phyloP scores from a whole-genome alignment of 2,329 filamentous ascomycete genomes.

The Scedosporium boydii region DNA sequence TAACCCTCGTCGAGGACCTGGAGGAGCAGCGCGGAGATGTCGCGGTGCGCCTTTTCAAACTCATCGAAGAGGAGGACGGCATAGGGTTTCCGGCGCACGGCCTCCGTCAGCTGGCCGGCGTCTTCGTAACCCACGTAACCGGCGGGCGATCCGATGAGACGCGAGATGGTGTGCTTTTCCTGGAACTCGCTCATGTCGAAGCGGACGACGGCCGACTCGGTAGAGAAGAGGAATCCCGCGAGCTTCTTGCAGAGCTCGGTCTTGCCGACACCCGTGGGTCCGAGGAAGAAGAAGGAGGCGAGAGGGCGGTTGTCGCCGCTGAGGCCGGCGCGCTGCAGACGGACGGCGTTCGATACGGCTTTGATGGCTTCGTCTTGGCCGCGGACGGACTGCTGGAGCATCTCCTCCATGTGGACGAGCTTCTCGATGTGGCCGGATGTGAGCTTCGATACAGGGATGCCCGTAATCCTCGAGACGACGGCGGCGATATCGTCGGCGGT shows the following conservation, averaged over 20 bases:
- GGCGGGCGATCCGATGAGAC: conserved; percentile 84
- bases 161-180: conserved; percentile 91
- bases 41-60: conserved; percentile 93
- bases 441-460: conserved; percentile 85
- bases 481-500: conserved; percentile 87
- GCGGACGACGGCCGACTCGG: conserved; percentile 78
- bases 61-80: conserved; percentile 93
- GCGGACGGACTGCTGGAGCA: conserved; percentile 69
- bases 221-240: conserved; percentile 86
- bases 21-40: conserved; percentile 83
- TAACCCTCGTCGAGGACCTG: conserved; percentile 96
- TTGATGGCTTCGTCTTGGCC: conserved; percentile 91
- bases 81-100: conserved; percentile 88
- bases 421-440: conserved; percentile 93
- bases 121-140: conserved; percentile 97
- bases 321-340: conserved; percentile 85
- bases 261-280: conserved; percentile 93
- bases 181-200: conserved; percentile 99
- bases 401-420: conserved; percentile 91
- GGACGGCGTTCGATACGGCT: conserved; percentile 84
- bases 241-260: conserved; percentile 97
- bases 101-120: conserved; percentile 90
- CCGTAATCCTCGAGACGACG: conserved; percentile 84
- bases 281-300: conserved; percentile 95
- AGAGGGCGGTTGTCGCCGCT: conserved; percentile 86